Conservation (phyloP, 257 asterid genomes). For the Solanum arcanum region DNA sequence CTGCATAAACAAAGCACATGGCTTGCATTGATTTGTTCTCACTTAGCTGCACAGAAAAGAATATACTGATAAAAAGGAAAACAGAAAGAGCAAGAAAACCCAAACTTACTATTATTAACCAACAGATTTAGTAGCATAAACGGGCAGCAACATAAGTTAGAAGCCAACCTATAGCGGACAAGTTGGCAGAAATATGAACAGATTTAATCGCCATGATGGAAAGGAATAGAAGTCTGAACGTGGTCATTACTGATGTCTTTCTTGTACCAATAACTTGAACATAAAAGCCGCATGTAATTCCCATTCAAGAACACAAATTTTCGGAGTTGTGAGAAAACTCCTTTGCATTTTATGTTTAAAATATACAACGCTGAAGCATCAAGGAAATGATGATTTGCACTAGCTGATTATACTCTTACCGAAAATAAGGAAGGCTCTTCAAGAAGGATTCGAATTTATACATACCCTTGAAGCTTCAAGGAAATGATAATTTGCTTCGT, state of each 20-base stretch:
- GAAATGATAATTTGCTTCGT: slow-evolving; percentile 83
- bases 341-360: not conserved
- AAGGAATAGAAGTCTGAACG: not conserved
- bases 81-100: not conserved
- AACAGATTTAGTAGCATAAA: not conserved
- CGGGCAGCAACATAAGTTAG: not conserved
- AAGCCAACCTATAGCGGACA: not conserved
- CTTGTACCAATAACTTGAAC: not conserved
- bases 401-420: not conserved
- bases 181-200: not conserved
- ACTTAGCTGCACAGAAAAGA: slow-evolving; percentile 39
- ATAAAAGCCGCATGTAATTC: not conserved
- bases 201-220: not conserved
- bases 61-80: not conserved
- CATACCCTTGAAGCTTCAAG: slow-evolving; percentile 79
- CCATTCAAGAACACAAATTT: not conserved
- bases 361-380: not conserved
- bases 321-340: not conserved
- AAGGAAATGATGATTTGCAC: not conserved
- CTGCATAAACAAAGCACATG: slow-evolving; percentile 81
- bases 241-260: not conserved
- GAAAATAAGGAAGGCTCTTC: not conserved
- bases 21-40: slow-evolving; percentile 81
- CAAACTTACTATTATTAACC: not conserved
- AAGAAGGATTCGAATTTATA: not conserved